Base-by-base conservation (phyloP, 169 alveolate species). In the Haemoproteus tartakovskyi region DNA sequence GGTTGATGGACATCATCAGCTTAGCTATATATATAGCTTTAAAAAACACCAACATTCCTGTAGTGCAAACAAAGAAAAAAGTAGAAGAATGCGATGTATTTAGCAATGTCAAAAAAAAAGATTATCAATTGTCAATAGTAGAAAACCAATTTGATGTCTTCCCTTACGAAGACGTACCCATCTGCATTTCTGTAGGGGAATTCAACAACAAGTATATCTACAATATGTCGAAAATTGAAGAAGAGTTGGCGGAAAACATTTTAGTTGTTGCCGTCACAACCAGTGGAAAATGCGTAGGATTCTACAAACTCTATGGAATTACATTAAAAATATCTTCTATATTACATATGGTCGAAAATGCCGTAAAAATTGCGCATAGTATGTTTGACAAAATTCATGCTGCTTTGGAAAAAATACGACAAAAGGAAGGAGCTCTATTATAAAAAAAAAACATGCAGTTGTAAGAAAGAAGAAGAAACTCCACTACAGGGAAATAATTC, bases 1-100 rank as follows among this genome's bases (percentile, higher is more conserved):
- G 86, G 18, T 12, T 67, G 27, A 12, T 80, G 38, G 92, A 87
- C 60, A 88, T 88, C 27, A 57, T 84, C 8, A 87, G 92, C 29
- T 70, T 87, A 47, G 92, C 88, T 16, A 79, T 84, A 22, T 48
- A 84, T 19, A 74, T 61, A 26, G 89, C 92, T 27, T 47, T 87
- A 40, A 79, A 81, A 22, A 74, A 85, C 40, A 82, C 84, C 21
- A 19, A 26, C n/a, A 37, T 87, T 3, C 92, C 92, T 22, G 50
- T 63, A 24, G 85, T 87, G n/a, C 54, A 60, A 29, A 78, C 81
- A 21, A 43, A 79, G 41, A 57, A 78, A 27, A 24, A 80, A 56
- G 87, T 84, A 19, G 90, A 81, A 27, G 59, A 79, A 62, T 86
- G 46, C 46, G 29, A 78, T 36, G 52, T 79, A 11, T 51, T 48